These are phyloP conservation scores for Paxillus rubicundulus DNA, from an alignment of 768 basidiomycete species.

Conservation along the genomic window DNA sequence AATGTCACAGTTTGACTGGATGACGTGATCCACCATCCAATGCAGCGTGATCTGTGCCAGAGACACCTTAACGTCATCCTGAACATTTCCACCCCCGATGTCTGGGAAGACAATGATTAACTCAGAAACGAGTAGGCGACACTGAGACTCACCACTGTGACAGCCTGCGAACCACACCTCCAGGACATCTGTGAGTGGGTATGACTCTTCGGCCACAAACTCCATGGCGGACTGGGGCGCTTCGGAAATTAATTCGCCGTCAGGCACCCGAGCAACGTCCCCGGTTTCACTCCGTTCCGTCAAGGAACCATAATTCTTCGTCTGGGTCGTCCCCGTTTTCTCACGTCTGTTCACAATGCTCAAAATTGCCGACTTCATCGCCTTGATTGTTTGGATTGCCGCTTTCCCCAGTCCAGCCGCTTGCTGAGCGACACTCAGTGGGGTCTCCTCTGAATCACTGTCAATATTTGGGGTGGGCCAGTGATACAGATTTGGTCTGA, in stretches of 20 bases:
- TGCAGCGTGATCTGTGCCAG: slow-evolving; percentile 63
- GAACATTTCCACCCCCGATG: slow-evolving; percentile 63
- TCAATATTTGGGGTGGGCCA: slow-evolving; percentile 29
- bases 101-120: slow-evolving; percentile 38
- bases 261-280: not conserved
- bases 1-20: slow-evolving; percentile 56
- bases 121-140: not conserved
- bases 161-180: slow-evolving; percentile 84
- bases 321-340: not conserved
- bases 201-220: slow-evolving; percentile 1
- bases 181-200: slow-evolving; percentile 46
- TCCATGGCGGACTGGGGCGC: not conserved
- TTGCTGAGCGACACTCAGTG: not conserved
- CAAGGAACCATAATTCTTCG: not conserved
- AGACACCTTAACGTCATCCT: slow-evolving; percentile 37
- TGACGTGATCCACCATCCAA: slow-evolving; percentile 78
- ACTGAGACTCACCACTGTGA: slow-evolving; percentile 53
- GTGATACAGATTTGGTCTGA: slow-evolving; percentile 62
- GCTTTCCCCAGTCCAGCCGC: not conserved
- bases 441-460: slow-evolving; percentile 25
- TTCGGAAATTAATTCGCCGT: not conserved
- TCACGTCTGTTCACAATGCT: not conserved
- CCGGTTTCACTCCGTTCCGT: not conserved
- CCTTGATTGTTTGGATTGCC: not conserved
- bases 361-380: not conserved